phyloP scores from a whole-genome alignment of 345 rosid genomes.

The Salix koriyanagi region DNA sequence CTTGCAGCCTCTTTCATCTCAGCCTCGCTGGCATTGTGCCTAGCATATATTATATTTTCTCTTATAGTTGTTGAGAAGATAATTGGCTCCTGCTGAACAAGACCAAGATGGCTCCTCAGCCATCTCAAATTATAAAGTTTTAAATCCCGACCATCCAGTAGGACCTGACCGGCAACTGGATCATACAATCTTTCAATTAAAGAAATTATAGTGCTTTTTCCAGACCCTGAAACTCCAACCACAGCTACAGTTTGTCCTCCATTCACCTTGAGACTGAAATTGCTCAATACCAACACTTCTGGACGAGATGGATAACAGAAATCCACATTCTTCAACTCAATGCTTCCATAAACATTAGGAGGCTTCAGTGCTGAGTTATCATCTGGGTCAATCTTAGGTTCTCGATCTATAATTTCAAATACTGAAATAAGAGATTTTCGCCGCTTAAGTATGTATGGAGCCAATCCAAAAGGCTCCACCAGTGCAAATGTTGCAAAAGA shows the following conservation, averaged over 20 bases:
- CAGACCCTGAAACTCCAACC: conserved; percentile 99
- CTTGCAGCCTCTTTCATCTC: conserved; percentile 99
- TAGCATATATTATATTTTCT: conserved; percentile 94
- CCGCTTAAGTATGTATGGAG: conserved; percentile 94
- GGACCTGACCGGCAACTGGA: conserved; percentile 96
- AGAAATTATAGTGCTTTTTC: conserved; percentile 96
- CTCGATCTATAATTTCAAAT: conserved; percentile 93
- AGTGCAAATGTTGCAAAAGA: conserved; percentile 98
- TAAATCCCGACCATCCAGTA: conserved; percentile 86
- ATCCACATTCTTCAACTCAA: conserved; percentile 91
- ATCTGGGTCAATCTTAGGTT: conserved; percentile 93
- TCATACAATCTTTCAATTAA: conserved; percentile 92
- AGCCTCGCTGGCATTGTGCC: conserved; percentile 96
- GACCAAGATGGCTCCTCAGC: conserved; percentile 93
- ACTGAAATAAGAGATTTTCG: conserved; percentile 87
- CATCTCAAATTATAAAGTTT: conserved; percentile 85
- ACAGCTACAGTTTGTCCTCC: conserved; percentile 99
- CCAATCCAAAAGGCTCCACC: conserved; percentile 99
- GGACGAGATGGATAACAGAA: conserved; percentile 95
- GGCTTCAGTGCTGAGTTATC: conserved; percentile 85
- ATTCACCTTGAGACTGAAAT: conserved; percentile 88
- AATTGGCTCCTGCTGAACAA: conserved; percentile 95
- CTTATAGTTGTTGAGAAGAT: conserved; percentile 93
- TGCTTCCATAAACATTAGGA: conserved; percentile 92
- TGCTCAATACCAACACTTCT: conserved; percentile 85